Conservation (phyloP, 1,284 basidiomycete genomes). For the Pseudozyma thailandica region DNA sequence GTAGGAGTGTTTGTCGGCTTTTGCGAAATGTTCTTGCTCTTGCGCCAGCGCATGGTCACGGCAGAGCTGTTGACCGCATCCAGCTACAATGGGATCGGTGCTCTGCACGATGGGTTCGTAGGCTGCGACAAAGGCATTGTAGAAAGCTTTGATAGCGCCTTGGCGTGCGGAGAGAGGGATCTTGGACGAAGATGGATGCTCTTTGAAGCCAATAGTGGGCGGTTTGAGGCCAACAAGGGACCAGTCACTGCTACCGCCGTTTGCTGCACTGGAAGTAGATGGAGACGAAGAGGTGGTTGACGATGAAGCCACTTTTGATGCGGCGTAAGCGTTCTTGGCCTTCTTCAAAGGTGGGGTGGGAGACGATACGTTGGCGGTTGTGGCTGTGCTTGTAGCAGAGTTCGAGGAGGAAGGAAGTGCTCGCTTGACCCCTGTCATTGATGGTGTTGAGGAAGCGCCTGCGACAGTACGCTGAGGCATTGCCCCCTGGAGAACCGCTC, state of each 20-base stretch:
- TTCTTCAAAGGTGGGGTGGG: conserved; percentile 36
- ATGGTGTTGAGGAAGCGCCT: neutral
- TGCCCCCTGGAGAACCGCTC: conserved; percentile 3
- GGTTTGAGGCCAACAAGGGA: conserved; percentile 34
- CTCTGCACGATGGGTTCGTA: conserved; percentile 52
- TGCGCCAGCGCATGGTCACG: conserved; percentile 43
- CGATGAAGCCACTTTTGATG: conserved; percentile 8
- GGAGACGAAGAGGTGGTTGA: conserved; percentile 5
- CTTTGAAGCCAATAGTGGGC: conserved; percentile 41
- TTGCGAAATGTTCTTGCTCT: conserved; percentile 47
- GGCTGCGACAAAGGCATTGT: conserved; percentile 31
- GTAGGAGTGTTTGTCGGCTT: conserved; percentile 40
- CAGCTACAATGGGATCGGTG: conserved; percentile 23
- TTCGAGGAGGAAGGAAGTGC: conserved; percentile 8
- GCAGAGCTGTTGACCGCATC: conserved; percentile 32
- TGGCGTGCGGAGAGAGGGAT: conserved; percentile 51
- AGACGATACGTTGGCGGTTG: neutral
- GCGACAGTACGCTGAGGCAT: neutral
- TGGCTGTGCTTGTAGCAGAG: neutral
- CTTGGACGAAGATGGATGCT: conserved; percentile 41
- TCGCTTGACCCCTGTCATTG: conserved; percentile 9
- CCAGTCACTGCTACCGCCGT: conserved; percentile 29
- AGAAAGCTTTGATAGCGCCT: conserved; percentile 48
- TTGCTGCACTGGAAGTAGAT: conserved; percentile 9
- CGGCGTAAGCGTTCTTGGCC: conserved; percentile 44